Evolutionary conservation across 1,284 basidiomycete genomes (phyloP).

Genomic region (Ceratobasidium sp.): DNA sequence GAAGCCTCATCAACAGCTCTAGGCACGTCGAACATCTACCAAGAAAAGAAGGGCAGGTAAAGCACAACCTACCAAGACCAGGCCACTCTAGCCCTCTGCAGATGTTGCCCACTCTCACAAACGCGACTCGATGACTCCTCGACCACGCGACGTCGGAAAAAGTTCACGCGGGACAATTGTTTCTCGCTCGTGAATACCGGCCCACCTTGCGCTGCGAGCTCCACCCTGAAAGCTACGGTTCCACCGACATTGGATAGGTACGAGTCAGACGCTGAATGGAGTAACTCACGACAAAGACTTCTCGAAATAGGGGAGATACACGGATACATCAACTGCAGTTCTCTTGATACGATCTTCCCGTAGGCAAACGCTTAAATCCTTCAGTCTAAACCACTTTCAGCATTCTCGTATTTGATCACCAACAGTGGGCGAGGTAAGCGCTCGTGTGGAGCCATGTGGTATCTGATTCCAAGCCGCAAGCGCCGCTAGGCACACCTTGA

Average conservation of each 20-base stretch:
- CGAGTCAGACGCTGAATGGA: neutral
- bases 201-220: neutral
- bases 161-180: neutral
- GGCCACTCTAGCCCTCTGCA: neutral
- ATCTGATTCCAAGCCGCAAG: neutral
- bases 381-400: neutral
- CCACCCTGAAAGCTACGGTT: neutral
- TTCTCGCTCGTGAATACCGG: neutral
- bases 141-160: neutral
- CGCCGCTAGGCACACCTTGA: neutral
- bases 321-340: neutral
- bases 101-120: neutral
- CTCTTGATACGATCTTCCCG: neutral
- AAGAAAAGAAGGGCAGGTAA: neutral
- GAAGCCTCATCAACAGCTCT: neutral
- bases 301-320: neutral
- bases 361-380: neutral
- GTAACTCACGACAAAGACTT: neutral
- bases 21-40: neutral
- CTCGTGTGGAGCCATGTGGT: neutral
- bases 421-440: neutral
- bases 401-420: neutral
- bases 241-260: neutral
- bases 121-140: neutral
- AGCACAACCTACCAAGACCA: neutral